Evolutionary conservation across 2,329 filamentous ascomycete species (phyloP), one percentile per base, ranked within the genome.

Genomic region (Penicillium sp.): DNA sequence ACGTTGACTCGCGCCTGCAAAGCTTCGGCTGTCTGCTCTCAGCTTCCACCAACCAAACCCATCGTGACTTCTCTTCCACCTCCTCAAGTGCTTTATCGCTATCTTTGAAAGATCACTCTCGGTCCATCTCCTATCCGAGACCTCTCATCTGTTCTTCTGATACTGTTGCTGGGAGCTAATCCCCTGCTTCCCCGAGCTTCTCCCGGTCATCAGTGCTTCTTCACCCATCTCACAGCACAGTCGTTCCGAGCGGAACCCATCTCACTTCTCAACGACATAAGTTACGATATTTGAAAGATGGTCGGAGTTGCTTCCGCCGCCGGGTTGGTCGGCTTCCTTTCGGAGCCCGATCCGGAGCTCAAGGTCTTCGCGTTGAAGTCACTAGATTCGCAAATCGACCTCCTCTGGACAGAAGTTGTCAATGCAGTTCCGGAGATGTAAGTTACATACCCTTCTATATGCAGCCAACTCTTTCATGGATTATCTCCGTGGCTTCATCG

Each of bases 331-430:
- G 91, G 90, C 75, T 96, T 96, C 72, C 82, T 98, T 54, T 86
- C 89, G 59, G 93, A 98, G 68, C 90, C 94, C 62, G 93, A 97
- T 73, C 82, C 87, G 48, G 89, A 95, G 72, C 84, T 98, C 71
- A 90, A 90, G 78, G 83, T 91, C 61, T 98, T 96, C 69, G 93
- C 93, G 57, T 79, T 98, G 59, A 88, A 95, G 75, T 90, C 88
- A 59, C 82, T 98, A 65, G 95, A 98, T 73, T 87, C 93, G 62
- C 88, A 97, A 66, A 95, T 98, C 63, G 90, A 97, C 71, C 86
- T 91, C 55, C 83, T 98, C 60, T 98, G 93, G 93, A 94, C 90
- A 53, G 93, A 98, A 73, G 90, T 98, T 55, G 91, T 93, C 45
- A 88, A 86, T 48, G 86, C 89, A 50, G 82, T 98, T 65, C 90